Evolutionary conservation across 1,139 yeast genomes (phyloP).

Genomic region (Geotrichum macrosporum): DNA sequence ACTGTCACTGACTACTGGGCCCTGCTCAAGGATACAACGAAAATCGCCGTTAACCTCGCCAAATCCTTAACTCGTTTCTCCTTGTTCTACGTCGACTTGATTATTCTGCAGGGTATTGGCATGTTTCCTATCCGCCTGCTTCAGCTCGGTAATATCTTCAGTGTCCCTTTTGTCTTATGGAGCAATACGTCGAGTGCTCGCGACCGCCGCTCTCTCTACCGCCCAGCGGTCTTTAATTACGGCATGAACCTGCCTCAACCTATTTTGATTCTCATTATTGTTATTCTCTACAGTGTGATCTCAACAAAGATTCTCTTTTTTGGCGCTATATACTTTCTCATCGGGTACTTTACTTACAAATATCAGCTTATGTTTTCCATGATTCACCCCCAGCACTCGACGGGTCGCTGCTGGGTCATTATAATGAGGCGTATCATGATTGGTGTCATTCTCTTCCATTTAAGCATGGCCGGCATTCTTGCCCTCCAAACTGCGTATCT

Average conservation of each 20-base stretch:
- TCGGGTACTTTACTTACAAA: constrained; percentile 76
- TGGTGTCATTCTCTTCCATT: constrained; percentile 70
- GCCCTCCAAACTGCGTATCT: constrained; percentile 74
- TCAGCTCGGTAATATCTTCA: constrained; percentile 61
- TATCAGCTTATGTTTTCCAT: constrained; percentile 74
- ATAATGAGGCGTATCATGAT: constrained; percentile 67
- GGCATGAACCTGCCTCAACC: constrained; percentile 82
- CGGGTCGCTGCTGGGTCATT: constrained; percentile 85
- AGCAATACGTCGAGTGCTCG: constrained; percentile 64
- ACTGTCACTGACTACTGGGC: constrained; percentile 65
- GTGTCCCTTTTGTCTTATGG: constrained; percentile 55
- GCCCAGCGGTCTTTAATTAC: constrained; percentile 75
- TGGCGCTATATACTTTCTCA: constrained; percentile 65
- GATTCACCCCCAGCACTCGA: constrained; percentile 84
- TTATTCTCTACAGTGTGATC: constrained; percentile 71
- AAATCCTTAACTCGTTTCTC: constrained; percentile 65
- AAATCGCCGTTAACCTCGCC: constrained; percentile 74
- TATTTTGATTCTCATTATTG: constrained; percentile 65
- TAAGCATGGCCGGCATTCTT: constrained; percentile 88
- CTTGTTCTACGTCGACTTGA: constrained; percentile 75
- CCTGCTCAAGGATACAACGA: constrained; percentile 67
- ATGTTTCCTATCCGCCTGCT: constrained; percentile 75
- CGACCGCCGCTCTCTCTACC: constrained; percentile 62
- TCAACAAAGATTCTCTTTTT: constrained; percentile 70
- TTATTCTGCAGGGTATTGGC: constrained; percentile 77